Percentiles rank a stretch among this genome's conserved stretches.
phyloP scores from a whole-genome alignment of 2,329 filamentous ascomycete genomes.

The Fusarium virguliforme region DNA sequence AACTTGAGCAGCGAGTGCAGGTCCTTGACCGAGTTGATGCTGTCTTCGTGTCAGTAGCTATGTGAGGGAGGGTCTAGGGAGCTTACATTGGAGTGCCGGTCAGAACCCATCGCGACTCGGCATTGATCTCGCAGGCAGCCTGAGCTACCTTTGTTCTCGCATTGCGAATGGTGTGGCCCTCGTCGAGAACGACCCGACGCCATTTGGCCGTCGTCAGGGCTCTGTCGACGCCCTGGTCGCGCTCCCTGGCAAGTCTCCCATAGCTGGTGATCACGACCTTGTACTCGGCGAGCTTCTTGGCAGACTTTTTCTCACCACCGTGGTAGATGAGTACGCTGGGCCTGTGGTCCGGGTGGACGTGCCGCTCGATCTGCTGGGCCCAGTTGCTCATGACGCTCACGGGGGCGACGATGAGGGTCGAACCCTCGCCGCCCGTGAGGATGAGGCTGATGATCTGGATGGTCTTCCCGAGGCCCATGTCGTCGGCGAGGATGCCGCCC shows the following conservation, averaged over 20 bases:
- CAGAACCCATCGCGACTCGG: conserved; percentile 83
- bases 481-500: conserved; percentile 88
- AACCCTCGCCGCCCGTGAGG: conserved; percentile 69
- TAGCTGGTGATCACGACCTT: conserved; percentile 90
- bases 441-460: conserved; percentile 88
- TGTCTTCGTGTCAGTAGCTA: conserved; percentile 54
- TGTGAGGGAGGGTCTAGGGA: not conserved
- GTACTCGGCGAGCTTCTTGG: conserved; percentile 73
- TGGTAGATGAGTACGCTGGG: conserved; percentile 84
- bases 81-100: conserved; percentile 84
- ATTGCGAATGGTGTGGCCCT: conserved; percentile 88
- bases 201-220: conserved; percentile 71
- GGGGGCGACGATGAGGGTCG: conserved; percentile 86
- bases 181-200: conserved; percentile 86
- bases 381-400: conserved; percentile 93
- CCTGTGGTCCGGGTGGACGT: conserved; percentile 75
- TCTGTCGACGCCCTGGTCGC: conserved; percentile 62
- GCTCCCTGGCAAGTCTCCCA: conserved; percentile 80
- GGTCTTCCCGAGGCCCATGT: conserved; percentile 95
- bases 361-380: conserved; percentile 82
- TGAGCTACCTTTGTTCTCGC: conserved; percentile 79
- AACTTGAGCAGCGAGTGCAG: conserved; percentile 86
- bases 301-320: conserved; percentile 72
- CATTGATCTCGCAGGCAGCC: conserved; percentile 77
- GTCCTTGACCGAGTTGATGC: conserved; percentile 85